These are phyloP conservation scores for Aegilops sharonensis DNA, from an alignment of 176 grass and related monocot species.

Conservation along the genomic window DNA sequence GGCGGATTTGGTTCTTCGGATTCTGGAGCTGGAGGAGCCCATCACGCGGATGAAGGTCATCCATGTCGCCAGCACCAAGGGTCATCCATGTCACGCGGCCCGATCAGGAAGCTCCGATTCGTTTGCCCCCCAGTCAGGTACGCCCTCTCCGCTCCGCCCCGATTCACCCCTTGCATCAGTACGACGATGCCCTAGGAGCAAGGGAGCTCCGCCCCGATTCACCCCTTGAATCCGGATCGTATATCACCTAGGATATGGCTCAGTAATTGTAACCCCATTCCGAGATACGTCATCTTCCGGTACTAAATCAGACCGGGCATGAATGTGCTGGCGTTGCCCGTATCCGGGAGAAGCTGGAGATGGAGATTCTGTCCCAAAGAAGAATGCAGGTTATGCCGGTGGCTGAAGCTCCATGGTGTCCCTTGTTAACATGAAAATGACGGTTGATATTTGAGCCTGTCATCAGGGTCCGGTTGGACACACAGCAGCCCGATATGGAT, in stretches of 20 bases:
- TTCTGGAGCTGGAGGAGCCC: too few relatives aligned
- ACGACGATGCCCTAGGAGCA: too few relatives aligned
- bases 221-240: too few relatives aligned
- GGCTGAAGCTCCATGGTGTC: slow-evolving; percentile 32
- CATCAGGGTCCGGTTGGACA: slow-evolving; percentile 36
- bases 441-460: slow-evolving; percentile 48
- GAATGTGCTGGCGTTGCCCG: not conserved
- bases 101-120: too few relatives aligned
- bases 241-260: slow-evolving; percentile 30
- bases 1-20: too few relatives aligned
- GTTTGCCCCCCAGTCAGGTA: too few relatives aligned
- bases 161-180: too few relatives aligned
- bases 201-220: too few relatives aligned
- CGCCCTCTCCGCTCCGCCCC: too few relatives aligned
- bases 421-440: slow-evolving; percentile 53
- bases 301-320: not conserved
- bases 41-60: too few relatives aligned
- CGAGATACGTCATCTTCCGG: not conserved
- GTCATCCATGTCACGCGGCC: too few relatives aligned
- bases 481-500: slow-evolving; percentile 59
- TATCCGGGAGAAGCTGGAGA: not conserved
- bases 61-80: too few relatives aligned
- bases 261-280: slow-evolving; percentile 32
- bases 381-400: slow-evolving; percentile 42
- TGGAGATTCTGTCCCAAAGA: slow-evolving; percentile 2